Conservation (phyloP, 2,329 filamentous ascomycete species). For the Aspergillus thermomutatus region DNA sequence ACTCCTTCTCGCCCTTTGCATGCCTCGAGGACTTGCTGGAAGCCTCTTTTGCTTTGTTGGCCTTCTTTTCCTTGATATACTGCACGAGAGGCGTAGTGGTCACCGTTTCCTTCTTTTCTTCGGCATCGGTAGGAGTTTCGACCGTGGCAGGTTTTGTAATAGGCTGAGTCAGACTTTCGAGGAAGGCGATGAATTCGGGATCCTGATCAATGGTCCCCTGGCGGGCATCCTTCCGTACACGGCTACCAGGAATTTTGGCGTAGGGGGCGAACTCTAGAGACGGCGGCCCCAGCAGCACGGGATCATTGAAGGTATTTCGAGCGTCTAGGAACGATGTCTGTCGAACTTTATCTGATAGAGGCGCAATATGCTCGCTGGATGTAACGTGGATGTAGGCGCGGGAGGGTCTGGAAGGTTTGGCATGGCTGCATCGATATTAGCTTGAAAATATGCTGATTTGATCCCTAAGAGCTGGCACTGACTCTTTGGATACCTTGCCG, state of each 20-base stretch:
- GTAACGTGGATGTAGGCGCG: slow-evolving; percentile 79
- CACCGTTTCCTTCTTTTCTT: slow-evolving; percentile 59
- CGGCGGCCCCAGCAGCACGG: slow-evolving; percentile 73
- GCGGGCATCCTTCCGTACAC: slow-evolving; percentile 73
- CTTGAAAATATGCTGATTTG: background rate
- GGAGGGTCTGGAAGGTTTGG: slow-evolving; percentile 77
- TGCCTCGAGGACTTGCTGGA: slow-evolving; percentile 38
- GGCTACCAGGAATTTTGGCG: slow-evolving; percentile 73
- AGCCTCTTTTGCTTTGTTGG: slow-evolving; percentile 66
- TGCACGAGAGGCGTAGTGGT: slow-evolving; percentile 87
- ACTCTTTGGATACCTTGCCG: slow-evolving; percentile 84
- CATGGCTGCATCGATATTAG: slow-evolving; percentile 52
- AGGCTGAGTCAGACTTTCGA: slow-evolving; percentile 79
- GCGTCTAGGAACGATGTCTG: slow-evolving; percentile 73
- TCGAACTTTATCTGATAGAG: slow-evolving; percentile 69
- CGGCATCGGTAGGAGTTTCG: slow-evolving; percentile 48
- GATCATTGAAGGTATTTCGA: slow-evolving; percentile 68
- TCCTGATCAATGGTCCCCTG: slow-evolving; percentile 97
- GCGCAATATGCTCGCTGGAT: slow-evolving; percentile 64
- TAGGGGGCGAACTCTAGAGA: slow-evolving; percentile 78
- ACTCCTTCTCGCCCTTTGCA: slow-evolving; percentile 38
- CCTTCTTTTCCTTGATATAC: slow-evolving; percentile 87
- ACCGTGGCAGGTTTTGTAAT: slow-evolving; percentile 54
- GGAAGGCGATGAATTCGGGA: slow-evolving; percentile 88
- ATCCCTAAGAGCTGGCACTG: slow-evolving; percentile 31